phyloP scores from a whole-genome alignment of 1,284 basidiomycete genomes.

The Cryptococcus sp. region DNA sequence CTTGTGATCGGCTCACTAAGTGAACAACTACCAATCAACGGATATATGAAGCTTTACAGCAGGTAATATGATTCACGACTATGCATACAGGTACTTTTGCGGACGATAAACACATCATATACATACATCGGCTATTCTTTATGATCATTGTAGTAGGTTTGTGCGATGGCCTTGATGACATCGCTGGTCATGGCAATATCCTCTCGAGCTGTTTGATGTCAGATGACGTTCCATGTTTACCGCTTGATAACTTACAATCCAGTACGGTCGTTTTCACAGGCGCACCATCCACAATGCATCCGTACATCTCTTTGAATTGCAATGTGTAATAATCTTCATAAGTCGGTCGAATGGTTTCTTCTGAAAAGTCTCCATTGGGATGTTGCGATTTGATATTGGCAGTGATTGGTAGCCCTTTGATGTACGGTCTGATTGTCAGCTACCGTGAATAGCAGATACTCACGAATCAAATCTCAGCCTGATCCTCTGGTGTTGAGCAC shows the following conservation, averaged over 20 bases:
- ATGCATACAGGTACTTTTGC: no score
- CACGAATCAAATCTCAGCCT: neutral
- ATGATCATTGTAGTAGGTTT: no score
- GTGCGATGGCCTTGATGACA: neutral
- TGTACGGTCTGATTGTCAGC: conserved; percentile 27
- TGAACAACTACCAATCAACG: no score
- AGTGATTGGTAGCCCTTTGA: conserved; percentile 43
- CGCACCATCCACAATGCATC: neutral
- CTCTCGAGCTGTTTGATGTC: no score
- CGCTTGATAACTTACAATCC: conserved; percentile 3
- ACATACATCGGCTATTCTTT: no score
- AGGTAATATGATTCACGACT: no score
- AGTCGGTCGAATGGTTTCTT: conserved; percentile 34
- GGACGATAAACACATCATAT: no score
- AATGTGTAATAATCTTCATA: conserved; percentile 44
- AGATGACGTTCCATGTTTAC: no score
- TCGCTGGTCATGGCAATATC: neutral
- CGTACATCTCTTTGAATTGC: conserved; percentile 25
- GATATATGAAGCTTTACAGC: no score
- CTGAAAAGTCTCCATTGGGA: conserved; percentile 21
- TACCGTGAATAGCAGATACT: neutral
- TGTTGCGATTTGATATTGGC: conserved; percentile 26
- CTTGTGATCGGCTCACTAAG: no score
- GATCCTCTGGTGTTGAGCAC: neutral
- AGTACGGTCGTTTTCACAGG: neutral